Conservation (phyloP, 2,329 filamentous ascomycete genomes). For the Aspergillus chevalieri region DNA sequence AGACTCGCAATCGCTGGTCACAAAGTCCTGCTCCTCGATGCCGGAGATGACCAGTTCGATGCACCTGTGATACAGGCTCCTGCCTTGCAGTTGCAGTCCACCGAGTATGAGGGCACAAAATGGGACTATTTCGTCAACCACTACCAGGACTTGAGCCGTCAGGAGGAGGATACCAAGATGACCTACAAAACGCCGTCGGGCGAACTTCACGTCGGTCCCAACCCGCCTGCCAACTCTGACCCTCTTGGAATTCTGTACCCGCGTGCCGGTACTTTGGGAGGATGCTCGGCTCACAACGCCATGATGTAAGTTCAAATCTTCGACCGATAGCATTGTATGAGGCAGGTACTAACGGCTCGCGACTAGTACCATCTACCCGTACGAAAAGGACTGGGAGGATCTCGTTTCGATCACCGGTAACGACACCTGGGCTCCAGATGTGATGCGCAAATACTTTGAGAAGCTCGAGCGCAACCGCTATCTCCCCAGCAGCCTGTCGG, state of each 20-base stretch:
- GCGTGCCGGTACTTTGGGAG: conserved; percentile 50
- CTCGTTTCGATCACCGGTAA: conserved; percentile 55
- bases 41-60: conserved; percentile 52
- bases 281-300: conserved; percentile 57
- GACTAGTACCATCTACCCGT: conserved; percentile 47
- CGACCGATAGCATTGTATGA: background rate
- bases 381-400: conserved; percentile 53
- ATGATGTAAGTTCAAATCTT: conserved; percentile 37
- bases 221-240: conserved; percentile 46
- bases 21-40: conserved; percentile 57
- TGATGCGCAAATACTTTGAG: conserved; percentile 53
- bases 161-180: conserved; percentile 54
- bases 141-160: conserved; percentile 49
- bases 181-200: conserved; percentile 50
- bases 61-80: conserved; percentile 50
- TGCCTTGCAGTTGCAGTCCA: conserved; percentile 48
- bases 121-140: conserved; percentile 63
- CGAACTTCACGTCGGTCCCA: conserved; percentile 48
- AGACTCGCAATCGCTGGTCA: conserved; percentile 56
- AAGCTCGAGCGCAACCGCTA: conserved; percentile 51
- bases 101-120: conserved; percentile 50
- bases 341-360: conserved; percentile 1
- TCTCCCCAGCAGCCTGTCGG: conserved; percentile 34
- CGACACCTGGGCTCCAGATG: conserved; percentile 48
- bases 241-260: conserved; percentile 53